Conservation (phyloP, 1,139 yeast species). For the Candida tetrigidarum region DNA sequence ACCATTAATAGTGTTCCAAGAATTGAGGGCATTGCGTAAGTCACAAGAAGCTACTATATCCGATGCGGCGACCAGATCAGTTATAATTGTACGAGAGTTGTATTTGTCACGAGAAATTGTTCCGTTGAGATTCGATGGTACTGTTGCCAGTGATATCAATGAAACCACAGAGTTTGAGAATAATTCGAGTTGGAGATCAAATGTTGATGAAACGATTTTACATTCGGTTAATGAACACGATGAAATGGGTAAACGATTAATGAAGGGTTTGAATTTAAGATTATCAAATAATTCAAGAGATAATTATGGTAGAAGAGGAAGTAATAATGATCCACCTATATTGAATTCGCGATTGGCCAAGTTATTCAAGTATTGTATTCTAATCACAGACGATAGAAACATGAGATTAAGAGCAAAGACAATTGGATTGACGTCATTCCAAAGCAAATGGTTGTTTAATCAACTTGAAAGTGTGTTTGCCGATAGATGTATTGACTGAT, state of each 20-base stretch:
- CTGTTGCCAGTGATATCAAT: conserved; percentile 57
- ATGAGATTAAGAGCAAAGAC: conserved; percentile 70
- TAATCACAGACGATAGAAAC: conserved; percentile 74
- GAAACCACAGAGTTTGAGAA: conserved; percentile 63
- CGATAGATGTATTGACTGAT: conserved; percentile 44
- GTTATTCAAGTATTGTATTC: conserved; percentile 56
- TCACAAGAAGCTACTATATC: conserved; percentile 76
- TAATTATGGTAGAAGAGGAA: conserved; percentile 6
- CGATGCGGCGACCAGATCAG: conserved; percentile 82
- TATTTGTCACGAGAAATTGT: conserved; percentile 56
- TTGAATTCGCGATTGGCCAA: conserved; percentile 42
- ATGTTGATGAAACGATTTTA: conserved; percentile 63
- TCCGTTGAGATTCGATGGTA: conserved; percentile 59
- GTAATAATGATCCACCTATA: conserved; percentile 17
- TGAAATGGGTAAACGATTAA: conserved; percentile 42
- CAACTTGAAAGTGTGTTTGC: conserved; percentile 50
- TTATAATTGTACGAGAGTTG: conserved; percentile 70
- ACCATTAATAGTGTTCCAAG: conserved; percentile 80
- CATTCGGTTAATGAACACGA: conserved; percentile 55
- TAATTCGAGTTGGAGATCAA: conserved; percentile 65
- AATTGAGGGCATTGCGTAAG: conserved; percentile 70
- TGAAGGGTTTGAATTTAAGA: conserved; percentile 39
- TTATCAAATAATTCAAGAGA: conserved; percentile 17
- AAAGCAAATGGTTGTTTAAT: conserved; percentile 63
- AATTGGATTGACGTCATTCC: conserved; percentile 59